phyloP scores from a whole-genome alignment of 257 asterid species.

The Primulina eburnea region DNA sequence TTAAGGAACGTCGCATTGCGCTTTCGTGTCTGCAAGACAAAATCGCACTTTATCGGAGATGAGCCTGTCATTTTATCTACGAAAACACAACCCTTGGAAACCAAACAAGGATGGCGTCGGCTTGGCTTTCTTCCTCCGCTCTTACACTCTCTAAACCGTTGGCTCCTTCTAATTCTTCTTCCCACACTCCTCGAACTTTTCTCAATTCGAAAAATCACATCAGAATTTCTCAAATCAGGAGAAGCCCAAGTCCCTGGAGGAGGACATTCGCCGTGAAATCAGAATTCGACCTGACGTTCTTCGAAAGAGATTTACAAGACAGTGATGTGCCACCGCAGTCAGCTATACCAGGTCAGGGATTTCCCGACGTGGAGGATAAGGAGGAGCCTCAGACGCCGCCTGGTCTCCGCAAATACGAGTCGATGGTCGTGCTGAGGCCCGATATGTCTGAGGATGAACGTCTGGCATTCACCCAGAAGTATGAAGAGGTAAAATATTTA shows the following conservation, averaged over 20 bases:
- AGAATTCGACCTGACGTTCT: constrained; percentile 56
- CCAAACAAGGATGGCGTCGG: constrained; percentile 43
- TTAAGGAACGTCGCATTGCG: too few species aligned
- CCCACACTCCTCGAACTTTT: constrained; percentile 5
- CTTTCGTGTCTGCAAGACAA: neutral
- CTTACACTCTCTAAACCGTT: constrained; percentile 26
- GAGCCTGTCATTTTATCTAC: neutral
- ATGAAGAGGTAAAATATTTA: constrained; percentile 65
- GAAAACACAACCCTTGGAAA: neutral
- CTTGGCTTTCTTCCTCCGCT: constrained; percentile 35
- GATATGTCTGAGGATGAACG: constrained; percentile 98
- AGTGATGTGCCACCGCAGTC: constrained; percentile 49
- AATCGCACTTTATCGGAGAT: neutral
- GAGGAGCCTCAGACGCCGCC: constrained; percentile 96
- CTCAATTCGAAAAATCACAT: constrained; percentile 20
- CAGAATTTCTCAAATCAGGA: constrained; percentile 17
- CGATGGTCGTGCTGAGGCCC: constrained; percentile 84
- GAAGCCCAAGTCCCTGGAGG: constrained; percentile 11
- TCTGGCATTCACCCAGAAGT: constrained; percentile 77
- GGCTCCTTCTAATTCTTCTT: constrained; percentile 12
- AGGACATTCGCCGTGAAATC: constrained; percentile 27
- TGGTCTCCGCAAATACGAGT: constrained; percentile 81
- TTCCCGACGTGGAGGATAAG: constrained; percentile 64
- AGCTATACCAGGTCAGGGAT: constrained; percentile 45
- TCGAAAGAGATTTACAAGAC: constrained; percentile 59